These are phyloP conservation scores for Barnettozyma sucrosica DNA, from an alignment of 805 yeast species.

Conservation along the genomic window DNA sequence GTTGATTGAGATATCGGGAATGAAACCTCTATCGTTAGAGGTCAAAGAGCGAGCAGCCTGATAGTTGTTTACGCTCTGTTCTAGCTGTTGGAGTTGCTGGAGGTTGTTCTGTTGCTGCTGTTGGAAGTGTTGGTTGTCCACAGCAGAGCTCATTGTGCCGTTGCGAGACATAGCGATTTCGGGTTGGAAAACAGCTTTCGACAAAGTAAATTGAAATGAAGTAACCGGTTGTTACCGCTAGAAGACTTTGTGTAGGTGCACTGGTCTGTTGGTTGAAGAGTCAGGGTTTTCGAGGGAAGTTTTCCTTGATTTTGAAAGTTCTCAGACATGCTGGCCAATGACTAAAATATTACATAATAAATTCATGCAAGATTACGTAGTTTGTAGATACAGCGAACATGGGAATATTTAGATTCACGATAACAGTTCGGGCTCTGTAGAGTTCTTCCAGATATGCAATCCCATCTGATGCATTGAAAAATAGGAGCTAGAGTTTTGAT, in stretches of 20 bases:
- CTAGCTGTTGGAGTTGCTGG: slow-evolving; percentile 40
- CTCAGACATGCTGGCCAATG: not conserved
- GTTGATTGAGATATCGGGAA: slow-evolving; percentile 13
- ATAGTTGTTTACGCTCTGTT: slow-evolving; percentile 31
- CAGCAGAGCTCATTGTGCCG: slow-evolving; percentile 32
- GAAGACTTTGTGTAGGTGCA: not conserved
- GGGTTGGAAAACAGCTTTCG: not conserved
- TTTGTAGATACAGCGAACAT: no score
- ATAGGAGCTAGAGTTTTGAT: no score
- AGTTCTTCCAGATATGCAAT: no score
- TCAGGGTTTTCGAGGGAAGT: not conserved
- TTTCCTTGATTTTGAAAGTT: not conserved
- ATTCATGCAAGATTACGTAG: not conserved
- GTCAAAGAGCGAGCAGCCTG: slow-evolving; percentile 40
- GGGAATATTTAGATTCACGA: not conserved
- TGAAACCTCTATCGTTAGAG: slow-evolving; percentile 27
- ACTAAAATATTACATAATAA: not conserved
- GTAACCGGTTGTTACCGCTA: not conserved
- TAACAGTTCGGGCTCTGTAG: not conserved
- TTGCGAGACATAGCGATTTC: slow-evolving; percentile 26
- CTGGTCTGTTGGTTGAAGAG: not conserved
- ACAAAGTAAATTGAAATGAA: not conserved
- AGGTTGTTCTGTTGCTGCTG: slow-evolving; percentile 39
- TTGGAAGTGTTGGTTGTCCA: slow-evolving; percentile 34
- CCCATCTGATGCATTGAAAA: no score